Conservation (phyloP, 2,329 filamentous ascomycete genomes). For the Purpureocillium takamizusanense region DNA sequence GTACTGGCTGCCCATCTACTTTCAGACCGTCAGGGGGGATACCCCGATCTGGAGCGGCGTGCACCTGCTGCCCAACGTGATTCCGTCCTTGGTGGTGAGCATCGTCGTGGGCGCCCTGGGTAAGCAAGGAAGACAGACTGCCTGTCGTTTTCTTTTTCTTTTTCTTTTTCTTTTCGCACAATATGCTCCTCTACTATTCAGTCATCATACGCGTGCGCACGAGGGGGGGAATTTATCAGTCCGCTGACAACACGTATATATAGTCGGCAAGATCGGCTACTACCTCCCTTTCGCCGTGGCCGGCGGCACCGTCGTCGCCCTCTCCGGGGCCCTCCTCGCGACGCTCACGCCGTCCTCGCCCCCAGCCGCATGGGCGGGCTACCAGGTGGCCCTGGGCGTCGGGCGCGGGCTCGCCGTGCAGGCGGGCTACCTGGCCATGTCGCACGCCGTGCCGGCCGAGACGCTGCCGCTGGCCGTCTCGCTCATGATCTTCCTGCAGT, state of each 20-base stretch:
- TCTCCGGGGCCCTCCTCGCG: constrained; percentile 31
- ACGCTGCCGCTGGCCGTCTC: too few species aligned
- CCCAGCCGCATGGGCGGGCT: constrained; percentile 32
- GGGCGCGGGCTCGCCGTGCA: too few species aligned
- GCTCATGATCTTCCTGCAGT: constrained; percentile 8
- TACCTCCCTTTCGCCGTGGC: constrained; percentile 32
- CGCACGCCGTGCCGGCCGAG: too few species aligned
- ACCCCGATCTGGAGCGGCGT: constrained; percentile 12
- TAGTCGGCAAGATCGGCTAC: constrained; percentile 26
- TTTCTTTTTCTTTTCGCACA: too few species aligned
- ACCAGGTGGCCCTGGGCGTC: constrained; percentile 18
- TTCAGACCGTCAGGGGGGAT: constrained; percentile 11
- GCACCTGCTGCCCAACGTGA: constrained; percentile 5
- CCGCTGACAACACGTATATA: not conserved
- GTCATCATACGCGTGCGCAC: too few species aligned
- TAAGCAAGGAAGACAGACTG: too few species aligned
- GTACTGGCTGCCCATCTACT: constrained; percentile 13
- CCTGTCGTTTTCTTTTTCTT: too few species aligned
- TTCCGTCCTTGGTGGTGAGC: constrained; percentile 6
- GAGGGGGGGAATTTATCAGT: too few species aligned
- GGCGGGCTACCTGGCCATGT: too few species aligned
- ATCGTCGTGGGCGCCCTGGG: not conserved
- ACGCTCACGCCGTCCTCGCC: constrained; percentile 26
- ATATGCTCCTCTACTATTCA: too few species aligned
- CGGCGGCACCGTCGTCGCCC: constrained; percentile 18